Evolutionary conservation across 495 filamentous ascomycete genomes (phyloP), one percentile per base, ranked within the genome.

Genomic region (Hypoxylon intermedium): DNA sequence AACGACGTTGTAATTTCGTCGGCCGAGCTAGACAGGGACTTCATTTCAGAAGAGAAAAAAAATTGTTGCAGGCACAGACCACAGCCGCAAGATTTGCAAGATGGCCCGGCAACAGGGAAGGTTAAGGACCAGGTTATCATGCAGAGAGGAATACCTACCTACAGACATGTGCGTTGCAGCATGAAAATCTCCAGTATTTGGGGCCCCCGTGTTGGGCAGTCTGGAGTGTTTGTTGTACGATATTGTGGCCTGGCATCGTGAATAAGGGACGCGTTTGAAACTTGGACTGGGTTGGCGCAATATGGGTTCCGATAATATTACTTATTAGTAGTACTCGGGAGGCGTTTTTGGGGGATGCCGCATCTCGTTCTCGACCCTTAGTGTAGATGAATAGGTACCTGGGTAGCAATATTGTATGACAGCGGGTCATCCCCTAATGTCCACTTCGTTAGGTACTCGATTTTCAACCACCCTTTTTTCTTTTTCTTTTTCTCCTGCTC

Each of bases 1-100:
- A 67, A 67, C 63, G 63, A 67, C 63, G 52, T 51, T 62, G 63
- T 67, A 67, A 67, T 67, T 67, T 67, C 63, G 49, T 67, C 46
- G 63, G 52, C 20, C 63, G 63, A 67, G 58, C 63, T 67, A 67
- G 56, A 55, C 63, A 66, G 47, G 58, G 58, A 41, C 53, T 67
- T 62, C 58, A 67, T 67, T 61, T 67, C 21, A 52, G 21, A 45
- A 65, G 61, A 60, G 57, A 47, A 43, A 65, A 65, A 60, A 60
- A 47, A 43, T 41, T 38, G 58, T 52, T 46, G 38, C 37, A 50
- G 57, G 58, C 58, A 67, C 63, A 58, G 63, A 62, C 63, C 58
- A 62, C 23, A 61, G 57, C 63, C 49, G 63, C 63, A 62, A 61
- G 58, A 67, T 62, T 61, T 58, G 58, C 58, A 56, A 37, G 50